Conservation (phyloP, 2,329 filamentous ascomycete species). For the Monilinia aucupariae region DNA sequence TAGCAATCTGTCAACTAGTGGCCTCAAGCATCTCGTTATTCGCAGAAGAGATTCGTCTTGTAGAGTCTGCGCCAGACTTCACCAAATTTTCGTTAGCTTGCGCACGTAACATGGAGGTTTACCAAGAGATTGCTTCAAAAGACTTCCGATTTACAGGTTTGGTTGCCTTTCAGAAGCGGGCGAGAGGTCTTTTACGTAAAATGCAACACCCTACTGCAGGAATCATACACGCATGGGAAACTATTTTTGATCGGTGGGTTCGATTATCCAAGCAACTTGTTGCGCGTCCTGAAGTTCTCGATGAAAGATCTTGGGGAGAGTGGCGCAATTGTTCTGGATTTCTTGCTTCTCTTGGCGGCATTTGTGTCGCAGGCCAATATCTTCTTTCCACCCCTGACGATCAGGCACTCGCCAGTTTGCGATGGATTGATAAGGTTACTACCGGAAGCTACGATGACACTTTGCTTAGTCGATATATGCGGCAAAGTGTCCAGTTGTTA, state of each 20-base stretch:
- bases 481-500: slow-evolving; percentile 58
- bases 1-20: slow-evolving; percentile 60
- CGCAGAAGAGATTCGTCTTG: slow-evolving; percentile 54
- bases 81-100: slow-evolving; percentile 48
- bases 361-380: slow-evolving; percentile 57
- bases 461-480: slow-evolving; percentile 54
- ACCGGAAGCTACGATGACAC: slow-evolving; percentile 57
- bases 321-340: slow-evolving; percentile 68
- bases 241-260: slow-evolving; percentile 60
- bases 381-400: slow-evolving; percentile 46
- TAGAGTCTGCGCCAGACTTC: slow-evolving; percentile 47
- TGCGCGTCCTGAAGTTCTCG: slow-evolving; percentile 45
- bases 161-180: slow-evolving; percentile 64
- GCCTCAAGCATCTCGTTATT: slow-evolving; percentile 57
- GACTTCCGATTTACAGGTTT: slow-evolving; percentile 62
- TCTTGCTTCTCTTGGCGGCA: slow-evolving; percentile 59
- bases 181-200: slow-evolving; percentile 53
- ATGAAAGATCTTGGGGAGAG: slow-evolving; percentile 53
- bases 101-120: slow-evolving; percentile 56
- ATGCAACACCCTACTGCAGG: slow-evolving; percentile 59
- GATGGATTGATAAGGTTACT: slow-evolving; percentile 55
- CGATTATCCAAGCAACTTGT: slow-evolving; percentile 59
- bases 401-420: slow-evolving; percentile 48
- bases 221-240: slow-evolving; percentile 63
- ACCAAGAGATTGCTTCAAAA: slow-evolving; percentile 56